These are phyloP conservation scores for Allomyces macrogynus DNA, from an alignment of 192 early-diverging fungal species.

Conservation along the genomic window DNA sequence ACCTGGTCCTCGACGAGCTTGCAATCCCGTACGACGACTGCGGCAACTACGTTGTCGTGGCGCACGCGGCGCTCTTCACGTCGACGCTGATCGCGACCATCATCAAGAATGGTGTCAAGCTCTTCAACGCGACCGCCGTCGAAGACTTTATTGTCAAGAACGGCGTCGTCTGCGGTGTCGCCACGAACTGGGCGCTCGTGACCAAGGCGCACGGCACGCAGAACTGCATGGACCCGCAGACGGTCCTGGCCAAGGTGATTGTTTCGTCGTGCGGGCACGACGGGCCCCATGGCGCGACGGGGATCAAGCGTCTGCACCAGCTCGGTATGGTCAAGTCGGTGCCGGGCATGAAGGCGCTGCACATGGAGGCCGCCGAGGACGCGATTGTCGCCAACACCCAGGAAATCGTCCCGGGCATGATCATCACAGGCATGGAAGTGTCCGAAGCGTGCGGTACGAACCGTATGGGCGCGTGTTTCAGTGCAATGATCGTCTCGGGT, in stretches of 20 bases:
- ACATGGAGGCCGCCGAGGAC: constrained; percentile 50
- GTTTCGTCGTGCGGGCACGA: constrained; percentile 45
- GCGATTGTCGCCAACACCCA: constrained; percentile 39
- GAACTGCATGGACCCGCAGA: constrained; percentile 55
- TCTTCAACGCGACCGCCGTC: constrained; percentile 54
- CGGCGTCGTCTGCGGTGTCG: constrained; percentile 37
- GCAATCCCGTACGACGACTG: constrained; percentile 48
- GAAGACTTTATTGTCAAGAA: constrained; percentile 48
- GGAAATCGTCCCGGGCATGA: constrained; percentile 47
- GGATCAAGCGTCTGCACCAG: constrained; percentile 39
- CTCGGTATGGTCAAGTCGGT: constrained; percentile 32
- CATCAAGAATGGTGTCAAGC: constrained; percentile 39
- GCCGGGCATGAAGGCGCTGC: constrained; percentile 38
- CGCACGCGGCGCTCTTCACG: constrained; percentile 53
- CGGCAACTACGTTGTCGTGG: constrained; percentile 49
- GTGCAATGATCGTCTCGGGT: constrained; percentile 45
- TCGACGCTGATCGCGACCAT: constrained; percentile 47
- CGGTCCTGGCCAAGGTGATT: constrained; percentile 40
- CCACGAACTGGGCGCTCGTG: constrained; percentile 57
- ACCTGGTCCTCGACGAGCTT: constrained; percentile 40
- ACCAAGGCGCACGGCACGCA: constrained; percentile 29
- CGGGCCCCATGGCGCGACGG: constrained; percentile 45
- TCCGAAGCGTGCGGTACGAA: constrained; percentile 43
- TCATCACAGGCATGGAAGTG: constrained; percentile 51
- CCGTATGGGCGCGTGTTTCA: constrained; percentile 38